Evolutionary conservation across 352 stramenopile species (phyloP), one percentile per base, ranked within the genome.

Genomic region (Phytophthora ohioensis): DNA sequence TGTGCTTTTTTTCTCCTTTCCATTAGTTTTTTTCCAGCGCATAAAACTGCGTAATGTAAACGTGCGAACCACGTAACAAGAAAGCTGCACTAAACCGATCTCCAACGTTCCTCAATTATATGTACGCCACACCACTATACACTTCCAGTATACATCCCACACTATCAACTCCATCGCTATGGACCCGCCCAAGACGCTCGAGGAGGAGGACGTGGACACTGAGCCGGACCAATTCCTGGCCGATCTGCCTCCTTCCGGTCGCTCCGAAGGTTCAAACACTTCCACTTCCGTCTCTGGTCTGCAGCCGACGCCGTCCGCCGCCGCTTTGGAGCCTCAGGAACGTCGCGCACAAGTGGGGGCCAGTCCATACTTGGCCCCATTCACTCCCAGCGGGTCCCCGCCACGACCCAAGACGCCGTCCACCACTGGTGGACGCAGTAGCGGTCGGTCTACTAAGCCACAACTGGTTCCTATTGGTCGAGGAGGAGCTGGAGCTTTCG

Each of bases 321-420:
- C 58, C n/a, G 31, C 65, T 15, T 67, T 49, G 0, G 75, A 63
- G 15, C 77, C 83, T 13, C 78, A 88, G 41, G 83, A 91, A 30
- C 79, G 83, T 12, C 83, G 81, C 27, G 85, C 85, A 3, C 82
- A 91, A 65, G 78, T 92, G 6, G 76, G 82, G 27, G 82, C 79
- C 46, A 90, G 80, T 64, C 85, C 85, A 31, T 92, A 89, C 54
- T 27, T 92, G 34, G 76, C 82, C 21, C 85, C 85, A 2, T 92
- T 92, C 68, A 92, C 85, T 49, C 85, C 85, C 45, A 76, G 88
- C 66, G 78, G 81, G n/a, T 88, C 81, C 10, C 82, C 85, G 2
- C 83, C 71, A 51, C 63, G 69, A 4, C 78, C 80, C 1, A 91
- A 91, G 67, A 91, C 82, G 36, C 84, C 82, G 12, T 82, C 81